Base-by-base conservation (phyloP, 176 grass and related monocot genomes). In the Musa itinerans region DNA sequence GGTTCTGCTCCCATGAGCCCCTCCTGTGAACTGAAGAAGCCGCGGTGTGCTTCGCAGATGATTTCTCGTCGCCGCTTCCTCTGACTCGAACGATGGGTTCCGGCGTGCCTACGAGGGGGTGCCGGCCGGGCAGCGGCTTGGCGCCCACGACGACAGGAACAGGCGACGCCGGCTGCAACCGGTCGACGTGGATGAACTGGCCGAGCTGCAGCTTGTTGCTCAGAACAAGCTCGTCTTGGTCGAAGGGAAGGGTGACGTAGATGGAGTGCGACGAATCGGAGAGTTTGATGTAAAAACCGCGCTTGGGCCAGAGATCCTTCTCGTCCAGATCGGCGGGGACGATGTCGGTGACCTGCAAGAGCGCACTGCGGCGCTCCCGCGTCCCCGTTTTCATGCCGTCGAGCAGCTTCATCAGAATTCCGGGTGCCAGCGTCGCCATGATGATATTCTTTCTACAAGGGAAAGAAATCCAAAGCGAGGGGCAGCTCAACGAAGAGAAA, bases 261-360 rank as follows among this genome's bases (percentile, higher is more conserved):
- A 96, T 87, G 53, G 92, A 96, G 63, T 96, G 87, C 2, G 85
- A 66, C 19, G 76, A 91, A 72, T 89, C 89, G 0, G 87, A 92
- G 63, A 92, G 72, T 80, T 96, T 96, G 81, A 96, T 72, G 78
- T 92, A 92, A 86, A 96, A 92, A 63, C 89, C 89, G 66, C 92
- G 92, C 62, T 78, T 83, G 1, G 92, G 92, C 67, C 76, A 92
- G 9, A 92, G 85, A 56, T 88, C 92, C 81, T 87, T 89, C 57
- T 96, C 89, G 65, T 96, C 86, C 11, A 96, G 75, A 56, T 92
- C 89, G 11, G 83, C 86, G 1, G 92, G 92, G 56, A 96, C 82
- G 78, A 99, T 99, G 84, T 99, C 90, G 2, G 90, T 99, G 25
- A 99, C 86, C 87, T 99, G 90, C 52, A 94, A 56, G 16, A 84